Conservation (phyloP, 116 monocot species). For the Iris pallida region DNA sequence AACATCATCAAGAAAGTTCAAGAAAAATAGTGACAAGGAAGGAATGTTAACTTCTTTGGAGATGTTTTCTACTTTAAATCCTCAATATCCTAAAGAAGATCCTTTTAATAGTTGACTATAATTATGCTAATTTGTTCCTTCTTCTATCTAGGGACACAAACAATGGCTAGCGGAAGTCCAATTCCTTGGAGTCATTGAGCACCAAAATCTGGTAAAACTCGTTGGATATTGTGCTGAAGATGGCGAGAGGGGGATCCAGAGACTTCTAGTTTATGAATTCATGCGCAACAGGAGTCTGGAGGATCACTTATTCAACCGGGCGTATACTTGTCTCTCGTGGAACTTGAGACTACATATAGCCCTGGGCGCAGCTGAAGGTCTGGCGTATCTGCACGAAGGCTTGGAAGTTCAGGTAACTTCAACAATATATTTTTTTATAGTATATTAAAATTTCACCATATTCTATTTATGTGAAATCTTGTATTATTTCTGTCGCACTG, state of each 20-base stretch:
- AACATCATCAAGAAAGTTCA: too few species aligned
- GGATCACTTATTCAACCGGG: slow-evolving; percentile 47
- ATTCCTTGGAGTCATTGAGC: slow-evolving; percentile 63
- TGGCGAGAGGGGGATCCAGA: slow-evolving; percentile 42
- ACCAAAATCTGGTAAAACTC: slow-evolving; percentile 66
- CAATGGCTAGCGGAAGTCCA: slow-evolving; percentile 72
- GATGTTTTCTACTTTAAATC: too few species aligned
- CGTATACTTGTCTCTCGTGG: slow-evolving; percentile 37
- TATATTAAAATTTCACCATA: too few species aligned
- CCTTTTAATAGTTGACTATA: too few species aligned
- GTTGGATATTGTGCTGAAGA: slow-evolving; percentile 55
- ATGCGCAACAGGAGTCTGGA: slow-evolving; percentile 57
- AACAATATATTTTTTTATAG: too few species aligned
- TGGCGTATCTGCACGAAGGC: slow-evolving; percentile 58
- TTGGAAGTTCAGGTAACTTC: slow-evolving; percentile 50
- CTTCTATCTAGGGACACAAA: slow-evolving; percentile 69
- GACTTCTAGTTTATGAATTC: slow-evolving; percentile 48
- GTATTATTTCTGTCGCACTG: too few species aligned
- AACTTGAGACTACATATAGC: slow-evolving; percentile 40
- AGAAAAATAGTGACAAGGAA: too few species aligned
- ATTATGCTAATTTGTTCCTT: too few species aligned
- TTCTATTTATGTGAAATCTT: too few species aligned
- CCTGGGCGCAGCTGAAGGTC: slow-evolving; percentile 43
- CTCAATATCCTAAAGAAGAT: too few species aligned
- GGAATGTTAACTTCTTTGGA: too few species aligned